These are phyloP conservation scores for Komagataella ulmi DNA, from an alignment of 805 yeast species.

Conservation along the genomic window DNA sequence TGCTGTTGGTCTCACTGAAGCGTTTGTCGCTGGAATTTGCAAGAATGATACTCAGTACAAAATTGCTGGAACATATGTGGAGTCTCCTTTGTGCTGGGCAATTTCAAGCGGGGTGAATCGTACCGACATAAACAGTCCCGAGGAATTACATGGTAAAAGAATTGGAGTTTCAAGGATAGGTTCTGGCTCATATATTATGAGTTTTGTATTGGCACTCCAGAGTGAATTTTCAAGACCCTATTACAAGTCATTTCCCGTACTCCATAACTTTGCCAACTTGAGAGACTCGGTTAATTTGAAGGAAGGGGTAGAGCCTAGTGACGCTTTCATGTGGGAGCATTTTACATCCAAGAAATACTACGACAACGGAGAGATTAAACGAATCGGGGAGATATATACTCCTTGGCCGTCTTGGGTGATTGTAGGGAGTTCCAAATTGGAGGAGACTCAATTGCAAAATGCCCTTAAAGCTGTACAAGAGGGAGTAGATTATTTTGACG, in stretches of 20 bases:
- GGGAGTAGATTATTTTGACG: slow-evolving; percentile 57
- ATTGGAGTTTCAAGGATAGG: slow-evolving; percentile 85
- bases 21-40: slow-evolving; percentile 72
- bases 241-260: slow-evolving; percentile 37
- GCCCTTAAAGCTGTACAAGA: slow-evolving; percentile 44
- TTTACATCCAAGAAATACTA: slow-evolving; percentile 82
- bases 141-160: slow-evolving; percentile 42
- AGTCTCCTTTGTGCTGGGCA: slow-evolving; percentile 80
- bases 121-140: slow-evolving; percentile 33
- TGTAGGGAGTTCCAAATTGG: slow-evolving; percentile 31
- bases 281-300: slow-evolving; percentile 65
- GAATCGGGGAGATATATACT: slow-evolving; percentile 79
- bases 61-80: slow-evolving; percentile 71
- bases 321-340: slow-evolving; percentile 94
- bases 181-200: slow-evolving; percentile 85
- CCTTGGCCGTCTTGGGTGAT: slow-evolving; percentile 98
- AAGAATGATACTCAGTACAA: slow-evolving; percentile 52
- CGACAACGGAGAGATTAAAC: slow-evolving; percentile 66
- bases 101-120: slow-evolving; percentile 64
- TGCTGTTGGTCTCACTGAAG: slow-evolving; percentile 87
- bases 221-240: slow-evolving; percentile 38
- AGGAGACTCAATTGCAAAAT: slow-evolving; percentile 13
- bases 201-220: slow-evolving; percentile 65
- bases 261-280: slow-evolving; percentile 59
- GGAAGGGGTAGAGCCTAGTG: slow-evolving; percentile 33